Evolutionary conservation across 176 grass and related monocot species (phyloP), one percentile per base, ranked within the genome.

Genomic region (Oryza longistaminata): DNA sequence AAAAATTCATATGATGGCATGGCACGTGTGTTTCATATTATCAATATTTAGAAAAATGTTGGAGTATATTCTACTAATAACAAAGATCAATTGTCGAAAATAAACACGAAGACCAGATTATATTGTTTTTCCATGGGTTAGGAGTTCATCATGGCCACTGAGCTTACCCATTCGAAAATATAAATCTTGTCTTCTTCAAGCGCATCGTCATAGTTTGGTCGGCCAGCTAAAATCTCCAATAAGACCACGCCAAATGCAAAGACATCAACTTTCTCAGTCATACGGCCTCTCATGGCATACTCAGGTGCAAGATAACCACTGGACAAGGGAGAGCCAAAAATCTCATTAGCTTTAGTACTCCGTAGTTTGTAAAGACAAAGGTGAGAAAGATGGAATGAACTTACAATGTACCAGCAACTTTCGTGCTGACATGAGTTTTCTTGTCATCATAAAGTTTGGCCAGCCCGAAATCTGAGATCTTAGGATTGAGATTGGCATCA

Each of bases 381-480:
- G 16, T 46, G 3, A 0, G 4, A 3, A n/a, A 66, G 17, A 67
- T 67, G 66, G 46, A 75, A 80, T 79, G 35, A 39, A 64, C 94
- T 94, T 90, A 97, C 94, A 92, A 88, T 92, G 94, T 97, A 26
- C 94, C 94, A 9, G 92, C 92, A 81, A 97, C 90, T 70, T 87
- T 97, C 42, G 94, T 97, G 86, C 90, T 97, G 22, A 97, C 89
- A 84, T 97, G 94, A 2, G 94, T 94, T 73, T 88, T 92, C 64
- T 85, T 87, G 35, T 97, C 90, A 88, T 97, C 94, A 62, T 94
- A 97, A 80, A 97, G 94, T 76, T 92, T 97, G 11, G 94, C 94
- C 0, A 97, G 87, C 27, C 94, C 94, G n/a, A 97, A 97, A 86
- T 97, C 94, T 0, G 94, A 97, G 83, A 94, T 97, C 85, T 97